phyloP scores from a whole-genome alignment of 148 eudicot genomes.

The Pharnaceum exiguum region DNA sequence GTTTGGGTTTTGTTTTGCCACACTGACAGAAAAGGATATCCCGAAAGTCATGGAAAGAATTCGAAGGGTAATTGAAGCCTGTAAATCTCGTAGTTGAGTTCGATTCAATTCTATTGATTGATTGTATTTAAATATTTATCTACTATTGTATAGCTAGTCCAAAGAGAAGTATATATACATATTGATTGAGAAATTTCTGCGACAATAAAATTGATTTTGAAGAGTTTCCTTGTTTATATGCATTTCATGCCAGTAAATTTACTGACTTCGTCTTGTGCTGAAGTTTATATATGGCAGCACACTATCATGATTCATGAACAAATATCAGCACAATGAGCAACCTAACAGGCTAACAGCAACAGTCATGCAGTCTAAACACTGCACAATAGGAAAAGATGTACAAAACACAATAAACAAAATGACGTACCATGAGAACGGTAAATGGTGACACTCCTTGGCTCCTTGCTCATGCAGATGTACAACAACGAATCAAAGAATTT shows the following conservation, averaged over 20 bases:
- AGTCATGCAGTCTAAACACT: no score
- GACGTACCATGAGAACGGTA: no score
- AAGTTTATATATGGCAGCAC: no score
- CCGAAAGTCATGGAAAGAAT: conserved; percentile 67
- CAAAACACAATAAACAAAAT: no score
- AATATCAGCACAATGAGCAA: no score
- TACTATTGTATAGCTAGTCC: conserved; percentile 25
- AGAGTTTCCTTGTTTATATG: conserved; percentile 2
- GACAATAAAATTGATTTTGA: conserved; percentile 6
- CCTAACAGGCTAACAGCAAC: no score
- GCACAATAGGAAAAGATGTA: no score
- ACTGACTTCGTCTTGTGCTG: no score
- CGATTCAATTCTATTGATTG: conserved; percentile 16
- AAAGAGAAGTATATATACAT: conserved; percentile 2
- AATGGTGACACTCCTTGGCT: no score
- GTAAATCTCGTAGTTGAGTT: conserved; percentile 48
- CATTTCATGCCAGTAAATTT: no score
- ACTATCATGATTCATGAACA: no score
- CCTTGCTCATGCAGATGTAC: neutral
- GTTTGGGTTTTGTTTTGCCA: conserved; percentile 70
- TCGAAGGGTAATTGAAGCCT: conserved; percentile 42
- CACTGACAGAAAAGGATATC: conserved; percentile 53
- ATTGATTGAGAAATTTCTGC: conserved; percentile 2
- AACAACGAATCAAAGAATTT: conserved; percentile 31
- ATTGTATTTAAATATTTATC: conserved; percentile 28